phyloP scores from a whole-genome alignment of 2,329 filamentous ascomycete genomes.

The Neonectria hederae region DNA sequence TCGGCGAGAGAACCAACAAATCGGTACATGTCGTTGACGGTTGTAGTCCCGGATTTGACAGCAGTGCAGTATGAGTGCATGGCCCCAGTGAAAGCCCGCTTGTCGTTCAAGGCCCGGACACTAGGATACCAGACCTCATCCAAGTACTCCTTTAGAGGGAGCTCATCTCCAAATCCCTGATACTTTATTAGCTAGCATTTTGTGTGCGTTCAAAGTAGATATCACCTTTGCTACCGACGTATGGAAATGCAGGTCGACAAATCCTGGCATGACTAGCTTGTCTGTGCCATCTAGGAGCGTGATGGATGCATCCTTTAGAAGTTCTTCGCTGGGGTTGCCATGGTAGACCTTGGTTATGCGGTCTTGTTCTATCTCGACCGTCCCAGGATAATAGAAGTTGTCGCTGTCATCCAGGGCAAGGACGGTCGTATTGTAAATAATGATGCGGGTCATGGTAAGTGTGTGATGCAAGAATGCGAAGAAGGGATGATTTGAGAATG shows the following conservation, averaged over 20 bases:
- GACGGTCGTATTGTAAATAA: constrained; percentile 18
- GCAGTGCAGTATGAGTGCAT: constrained; percentile 25
- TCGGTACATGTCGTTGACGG: constrained; percentile 26
- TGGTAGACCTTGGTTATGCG: constrained; percentile 5
- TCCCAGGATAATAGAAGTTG: constrained; percentile 10
- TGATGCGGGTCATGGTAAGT: constrained; percentile 1
- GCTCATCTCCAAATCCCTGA: constrained; percentile 19
- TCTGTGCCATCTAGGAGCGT: constrained; percentile 11
- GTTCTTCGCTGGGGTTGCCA: constrained; percentile 1
- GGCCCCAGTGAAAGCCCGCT: constrained; percentile 14
- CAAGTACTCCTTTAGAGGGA: constrained; percentile 15
- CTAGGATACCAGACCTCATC: constrained; percentile 19
- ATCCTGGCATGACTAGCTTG: constrained; percentile 15
- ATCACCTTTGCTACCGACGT: constrained; percentile 13
- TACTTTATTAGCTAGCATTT: not conserved
- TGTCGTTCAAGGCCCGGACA: constrained; percentile 11
- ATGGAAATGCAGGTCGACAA: constrained; percentile 19
- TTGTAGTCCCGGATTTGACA: constrained; percentile 21
- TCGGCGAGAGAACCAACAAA: constrained; percentile 22
- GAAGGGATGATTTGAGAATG: not conserved
- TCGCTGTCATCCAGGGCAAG: constrained; percentile 8
- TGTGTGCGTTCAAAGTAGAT: no score
- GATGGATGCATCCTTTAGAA: not conserved
- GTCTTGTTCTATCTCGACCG: constrained; percentile 5
- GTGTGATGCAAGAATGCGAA: not conserved